A percentile compares a stretch with the other conserved stretches of the same genome.
phyloP scores from a whole-genome alignment of 495 filamentous ascomycete species.

The Tetracladium marchalianum region DNA sequence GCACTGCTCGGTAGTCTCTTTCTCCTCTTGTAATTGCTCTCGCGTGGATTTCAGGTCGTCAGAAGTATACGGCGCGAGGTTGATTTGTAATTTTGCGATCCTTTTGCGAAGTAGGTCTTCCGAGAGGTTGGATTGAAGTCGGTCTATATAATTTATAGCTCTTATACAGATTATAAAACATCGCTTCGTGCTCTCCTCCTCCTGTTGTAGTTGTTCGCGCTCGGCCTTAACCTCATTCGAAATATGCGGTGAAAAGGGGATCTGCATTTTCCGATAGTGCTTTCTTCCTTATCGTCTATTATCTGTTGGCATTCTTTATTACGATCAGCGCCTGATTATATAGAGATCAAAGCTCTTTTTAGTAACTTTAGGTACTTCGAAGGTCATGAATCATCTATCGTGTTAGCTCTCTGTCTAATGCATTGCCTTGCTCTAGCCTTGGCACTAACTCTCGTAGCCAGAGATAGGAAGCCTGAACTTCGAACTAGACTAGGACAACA shows the following conservation, averaged over 20 bases:
- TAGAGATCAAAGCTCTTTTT: too few species aligned
- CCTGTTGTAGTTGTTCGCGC: conserved; percentile 1
- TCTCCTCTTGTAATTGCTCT: conserved; percentile 2
- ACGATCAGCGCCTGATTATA: too few species aligned
- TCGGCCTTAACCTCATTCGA: conserved; percentile 1
- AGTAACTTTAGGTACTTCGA: too few species aligned
- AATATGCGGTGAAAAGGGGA: neutral
- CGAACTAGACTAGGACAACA: too few species aligned
- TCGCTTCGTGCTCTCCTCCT: conserved; percentile 1
- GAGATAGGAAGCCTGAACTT: too few species aligned
- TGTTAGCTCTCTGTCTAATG: too few species aligned
- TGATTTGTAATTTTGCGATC: neutral
- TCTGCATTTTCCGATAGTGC: conserved; percentile 1
- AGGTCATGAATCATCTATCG: too few species aligned
- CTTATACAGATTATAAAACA: conserved; percentile 1
- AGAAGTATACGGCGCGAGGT: neutral
- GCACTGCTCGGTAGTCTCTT: neutral
- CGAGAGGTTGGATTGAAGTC: too few species aligned
- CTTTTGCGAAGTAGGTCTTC: too few species aligned
- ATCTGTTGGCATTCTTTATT: neutral
- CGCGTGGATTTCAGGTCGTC: neutral
- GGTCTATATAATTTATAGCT: neutral
- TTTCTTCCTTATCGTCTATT: conserved; percentile 4
- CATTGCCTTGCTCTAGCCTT: too few species aligned
- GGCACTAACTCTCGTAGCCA: too few species aligned